Conservation (phyloP, 495 filamentous ascomycete genomes). For the Cercophora samala region DNA sequence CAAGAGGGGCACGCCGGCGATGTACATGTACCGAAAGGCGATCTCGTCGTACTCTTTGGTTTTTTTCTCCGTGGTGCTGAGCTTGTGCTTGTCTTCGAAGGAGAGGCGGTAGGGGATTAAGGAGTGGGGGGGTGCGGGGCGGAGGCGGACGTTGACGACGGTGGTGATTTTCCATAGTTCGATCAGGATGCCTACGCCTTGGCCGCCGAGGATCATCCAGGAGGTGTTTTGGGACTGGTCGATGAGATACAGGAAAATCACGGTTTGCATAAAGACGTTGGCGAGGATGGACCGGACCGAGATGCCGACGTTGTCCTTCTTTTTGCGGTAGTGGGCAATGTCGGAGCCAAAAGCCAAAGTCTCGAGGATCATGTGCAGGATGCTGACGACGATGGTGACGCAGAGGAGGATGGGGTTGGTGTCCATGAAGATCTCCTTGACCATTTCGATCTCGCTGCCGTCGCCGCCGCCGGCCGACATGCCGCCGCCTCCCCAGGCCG, state of each 20-base stretch:
- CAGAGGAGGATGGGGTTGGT: constrained; percentile 88
- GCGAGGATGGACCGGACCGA: constrained; percentile 93
- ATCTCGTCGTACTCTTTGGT: constrained; percentile 98
- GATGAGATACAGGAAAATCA: constrained; percentile 97
- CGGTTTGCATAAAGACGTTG: constrained; percentile 94
- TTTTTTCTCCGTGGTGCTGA: constrained; percentile 92
- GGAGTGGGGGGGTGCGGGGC: constrained; percentile 62
- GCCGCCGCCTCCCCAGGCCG: constrained; percentile 56
- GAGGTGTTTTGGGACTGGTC: constrained; percentile 97
- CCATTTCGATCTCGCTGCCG: constrained; percentile 79
- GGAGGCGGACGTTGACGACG: constrained; percentile 83
- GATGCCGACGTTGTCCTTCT: constrained; percentile 97
- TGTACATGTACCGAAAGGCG: constrained; percentile 94
- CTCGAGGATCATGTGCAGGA: constrained; percentile 94
- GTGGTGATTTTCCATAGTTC: constrained; percentile 99
- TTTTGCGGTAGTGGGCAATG: constrained; percentile 96
- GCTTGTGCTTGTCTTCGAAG: constrained; percentile 96
- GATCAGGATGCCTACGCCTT: constrained; percentile 88
- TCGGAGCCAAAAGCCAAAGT: constrained; percentile 96
- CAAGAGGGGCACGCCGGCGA: constrained; percentile 82
- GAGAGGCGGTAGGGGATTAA: constrained; percentile 77
- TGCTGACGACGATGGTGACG: constrained; percentile 76
- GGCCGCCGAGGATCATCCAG: constrained; percentile 96
- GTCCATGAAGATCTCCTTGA: constrained; percentile 90
- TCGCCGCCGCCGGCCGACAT: constrained; percentile 56